A percentile compares a stretch with the other conserved stretches of the same genome.
phyloP scores from a whole-genome alignment of 2,329 filamentous ascomycete species.

The Byssothecium circinans region DNA sequence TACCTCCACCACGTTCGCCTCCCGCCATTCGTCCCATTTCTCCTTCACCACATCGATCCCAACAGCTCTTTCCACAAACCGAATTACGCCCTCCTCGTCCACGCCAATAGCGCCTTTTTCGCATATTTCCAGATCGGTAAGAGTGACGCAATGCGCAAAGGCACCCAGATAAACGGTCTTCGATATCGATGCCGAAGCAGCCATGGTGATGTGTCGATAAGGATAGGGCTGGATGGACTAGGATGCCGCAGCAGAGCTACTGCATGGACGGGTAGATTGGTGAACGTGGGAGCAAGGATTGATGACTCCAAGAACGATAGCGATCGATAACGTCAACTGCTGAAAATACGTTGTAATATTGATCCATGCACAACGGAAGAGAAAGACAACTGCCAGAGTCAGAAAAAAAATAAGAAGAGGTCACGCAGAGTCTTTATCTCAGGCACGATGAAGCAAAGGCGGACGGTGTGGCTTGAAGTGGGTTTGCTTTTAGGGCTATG shows the following conservation, averaged over 20 bases:
- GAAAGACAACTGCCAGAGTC: no score
- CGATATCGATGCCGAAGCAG: conserved; percentile 29
- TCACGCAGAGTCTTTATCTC: conserved; percentile 11
- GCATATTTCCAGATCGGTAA: conserved; percentile 53
- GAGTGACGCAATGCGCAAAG: conserved; percentile 60
- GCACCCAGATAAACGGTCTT: conserved; percentile 60
- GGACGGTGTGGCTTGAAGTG: conserved; percentile 14
- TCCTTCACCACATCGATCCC: conserved; percentile 24
- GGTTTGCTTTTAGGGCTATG: conserved; percentile 1
- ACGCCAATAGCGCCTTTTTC: conserved; percentile 54
- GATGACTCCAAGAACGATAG: neutral
- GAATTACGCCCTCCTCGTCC: conserved; percentile 56
- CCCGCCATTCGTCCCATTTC: conserved; percentile 39
- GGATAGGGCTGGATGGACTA: neutral
- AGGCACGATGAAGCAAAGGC: conserved; percentile 1
- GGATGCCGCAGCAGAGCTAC: neutral
- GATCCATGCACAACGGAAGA: no score
- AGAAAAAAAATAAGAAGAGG: neutral
- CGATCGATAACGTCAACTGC: no score
- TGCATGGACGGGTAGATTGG: neutral
- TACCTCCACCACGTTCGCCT: conserved; percentile 43
- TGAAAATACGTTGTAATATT: no score
- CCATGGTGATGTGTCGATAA: conserved; percentile 20
- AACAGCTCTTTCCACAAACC: conserved; percentile 47
- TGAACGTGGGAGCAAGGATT: neutral